phyloP scores from a whole-genome alignment of 2,329 filamentous ascomycete genomes.

The Claviceps pusilla region DNA sequence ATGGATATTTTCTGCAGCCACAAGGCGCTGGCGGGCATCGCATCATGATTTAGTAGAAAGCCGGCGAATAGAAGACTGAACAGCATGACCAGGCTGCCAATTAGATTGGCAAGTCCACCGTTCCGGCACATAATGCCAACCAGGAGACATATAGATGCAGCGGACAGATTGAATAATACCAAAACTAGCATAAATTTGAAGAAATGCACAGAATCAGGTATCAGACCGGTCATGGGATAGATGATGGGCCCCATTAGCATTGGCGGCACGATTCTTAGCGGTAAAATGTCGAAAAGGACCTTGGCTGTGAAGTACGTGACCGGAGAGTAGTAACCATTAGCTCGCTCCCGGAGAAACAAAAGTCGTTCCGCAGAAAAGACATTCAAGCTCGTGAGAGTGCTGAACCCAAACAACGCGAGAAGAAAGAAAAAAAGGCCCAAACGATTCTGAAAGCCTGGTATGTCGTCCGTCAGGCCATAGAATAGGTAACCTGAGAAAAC shows the following conservation, averaged over 20 bases:
- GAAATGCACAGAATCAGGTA: conserved; percentile 70
- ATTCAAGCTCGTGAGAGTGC: conserved; percentile 80
- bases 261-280: conserved; percentile 82
- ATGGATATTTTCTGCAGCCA: conserved; percentile 93
- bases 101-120: conserved; percentile 75
- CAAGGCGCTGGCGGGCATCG: conserved; percentile 67
- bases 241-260: conserved; percentile 91
- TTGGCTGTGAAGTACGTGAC: conserved; percentile 91
- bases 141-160: conserved; percentile 84
- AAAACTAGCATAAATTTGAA: conserved; percentile 82
- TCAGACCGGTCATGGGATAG: conserved; percentile 93
- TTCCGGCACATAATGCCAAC: conserved; percentile 94
- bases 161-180: conserved; percentile 89
- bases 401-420: conserved; percentile 89
- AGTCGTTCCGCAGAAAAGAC: conserved; percentile 86
- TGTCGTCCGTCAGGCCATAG: conserved; percentile 90
- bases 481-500: conserved; percentile 92
- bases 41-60: conserved; percentile 84
- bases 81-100: conserved; percentile 91
- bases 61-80: conserved; percentile 93
- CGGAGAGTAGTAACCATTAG: conserved; percentile 91
- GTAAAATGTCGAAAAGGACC: conserved; percentile 95
- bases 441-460: conserved; percentile 93
- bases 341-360: conserved; percentile 81
- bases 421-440: conserved; percentile 97